Evolutionary conservation across 2,329 filamentous ascomycete genomes (phyloP).

Genomic region (Alternaria consortialis): DNA sequence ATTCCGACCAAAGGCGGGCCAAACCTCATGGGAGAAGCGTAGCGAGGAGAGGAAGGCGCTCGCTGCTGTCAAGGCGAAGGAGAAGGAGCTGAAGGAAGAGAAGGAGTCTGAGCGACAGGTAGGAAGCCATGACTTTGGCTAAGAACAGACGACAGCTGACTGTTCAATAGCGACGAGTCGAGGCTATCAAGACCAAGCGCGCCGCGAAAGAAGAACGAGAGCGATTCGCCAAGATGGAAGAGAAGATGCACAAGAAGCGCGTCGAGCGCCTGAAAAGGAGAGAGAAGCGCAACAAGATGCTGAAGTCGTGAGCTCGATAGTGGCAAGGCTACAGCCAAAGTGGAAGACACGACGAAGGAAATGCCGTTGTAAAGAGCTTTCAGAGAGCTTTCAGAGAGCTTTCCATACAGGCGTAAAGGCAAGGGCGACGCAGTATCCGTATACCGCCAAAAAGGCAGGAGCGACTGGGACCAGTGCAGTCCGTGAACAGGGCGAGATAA

Average conservation of each 20-base stretch:
- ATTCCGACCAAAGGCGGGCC: constrained; percentile 82
- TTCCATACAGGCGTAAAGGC: neutral
- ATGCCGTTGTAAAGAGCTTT: constrained; percentile 11
- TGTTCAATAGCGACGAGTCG: constrained; percentile 70
- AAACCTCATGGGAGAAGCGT: constrained; percentile 81
- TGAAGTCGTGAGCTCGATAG: constrained; percentile 55
- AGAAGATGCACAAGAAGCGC: constrained; percentile 97
- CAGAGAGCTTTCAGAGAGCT: constrained; percentile 2
- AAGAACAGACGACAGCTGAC: constrained; percentile 13
- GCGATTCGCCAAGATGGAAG: constrained; percentile 90
- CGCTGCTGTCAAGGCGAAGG: constrained; percentile 85
- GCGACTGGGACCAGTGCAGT: neutral
- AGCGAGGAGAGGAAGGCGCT: constrained; percentile 73
- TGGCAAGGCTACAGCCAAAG: neutral
- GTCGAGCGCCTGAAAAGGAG: constrained; percentile 92
- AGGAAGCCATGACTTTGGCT: constrained; percentile 49
- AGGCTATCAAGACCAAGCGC: constrained; percentile 84
- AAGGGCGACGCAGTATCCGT: neutral
- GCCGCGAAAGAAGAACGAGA: constrained; percentile 92
- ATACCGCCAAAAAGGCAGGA: neutral
- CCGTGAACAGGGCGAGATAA: neutral
- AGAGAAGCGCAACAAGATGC: constrained; percentile 93
- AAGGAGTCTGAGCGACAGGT: constrained; percentile 91
- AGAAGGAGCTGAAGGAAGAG: constrained; percentile 92
- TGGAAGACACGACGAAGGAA: neutral